These are phyloP conservation scores for Colletotrichum higginsianum DNA, from an alignment of 2,329 filamentous ascomycete genomes.

Conservation along the genomic window DNA sequence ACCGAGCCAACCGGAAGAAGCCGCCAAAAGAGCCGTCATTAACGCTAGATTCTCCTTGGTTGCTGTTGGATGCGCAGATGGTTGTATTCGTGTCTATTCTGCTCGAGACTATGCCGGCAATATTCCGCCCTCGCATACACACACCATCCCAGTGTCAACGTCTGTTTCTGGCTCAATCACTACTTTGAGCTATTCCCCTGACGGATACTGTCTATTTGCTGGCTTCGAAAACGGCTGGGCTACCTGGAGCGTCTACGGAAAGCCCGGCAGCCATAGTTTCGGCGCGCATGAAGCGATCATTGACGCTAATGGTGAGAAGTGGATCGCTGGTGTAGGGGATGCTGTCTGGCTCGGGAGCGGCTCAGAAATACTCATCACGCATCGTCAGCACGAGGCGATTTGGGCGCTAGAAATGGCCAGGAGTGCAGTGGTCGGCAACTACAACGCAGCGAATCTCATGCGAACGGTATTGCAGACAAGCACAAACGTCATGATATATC, in stretches of 20 bases:
- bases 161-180: slow-evolving; percentile 79
- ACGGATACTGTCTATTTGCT: slow-evolving; percentile 95
- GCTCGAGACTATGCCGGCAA: slow-evolving; percentile 95
- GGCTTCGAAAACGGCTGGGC: slow-evolving; percentile 95
- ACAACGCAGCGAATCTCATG: slow-evolving; percentile 91
- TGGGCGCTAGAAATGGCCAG: slow-evolving; percentile 94
- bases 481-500: slow-evolving; percentile 90
- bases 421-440: slow-evolving; percentile 93
- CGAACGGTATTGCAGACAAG: slow-evolving; percentile 91
- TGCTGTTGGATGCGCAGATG: slow-evolving; percentile 85
- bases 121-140: slow-evolving; percentile 86
- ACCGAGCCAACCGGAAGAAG: slow-evolving; percentile 71
- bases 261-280: slow-evolving; percentile 89
- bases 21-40: slow-evolving; percentile 83
- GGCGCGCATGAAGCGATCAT: slow-evolving; percentile 76
- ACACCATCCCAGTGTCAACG: slow-evolving; percentile 78
- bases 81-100: slow-evolving; percentile 89
- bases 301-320: slow-evolving; percentile 80
- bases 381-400: slow-evolving; percentile 80
- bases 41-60: slow-evolving; percentile 97
- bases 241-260: slow-evolving; percentile 98
- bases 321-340: slow-evolving; percentile 84
- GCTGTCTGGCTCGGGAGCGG: slow-evolving; percentile 91
- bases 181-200: slow-evolving; percentile 88
- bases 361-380: slow-evolving; percentile 85